phyloP scores from a whole-genome alignment of 768 basidiomycete genomes.

The Podaxis pistillaris region DNA sequence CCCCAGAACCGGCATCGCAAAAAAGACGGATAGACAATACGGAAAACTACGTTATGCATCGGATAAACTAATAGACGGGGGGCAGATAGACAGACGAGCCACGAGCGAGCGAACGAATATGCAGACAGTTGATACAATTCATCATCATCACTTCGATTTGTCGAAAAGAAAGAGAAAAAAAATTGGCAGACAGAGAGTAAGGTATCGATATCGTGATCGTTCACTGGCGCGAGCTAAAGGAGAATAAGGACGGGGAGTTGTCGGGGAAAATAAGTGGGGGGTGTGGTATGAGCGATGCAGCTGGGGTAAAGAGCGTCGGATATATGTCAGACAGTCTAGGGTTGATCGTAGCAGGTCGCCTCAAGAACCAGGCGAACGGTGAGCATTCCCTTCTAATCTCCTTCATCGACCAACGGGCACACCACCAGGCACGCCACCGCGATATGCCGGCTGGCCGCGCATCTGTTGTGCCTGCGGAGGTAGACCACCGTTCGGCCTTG shows the following conservation, averaged over 20 bases:
- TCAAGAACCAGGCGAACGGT: constrained; percentile 3
- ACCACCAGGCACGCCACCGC: constrained; percentile 30
- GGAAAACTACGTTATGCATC: constrained; percentile 11
- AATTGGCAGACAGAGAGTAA: neutral
- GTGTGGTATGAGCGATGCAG: constrained; percentile 7
- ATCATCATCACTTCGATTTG: constrained; percentile 8
- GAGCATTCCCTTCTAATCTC: constrained; percentile 7
- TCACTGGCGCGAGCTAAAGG: constrained; percentile 1
- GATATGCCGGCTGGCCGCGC: constrained; percentile 32
- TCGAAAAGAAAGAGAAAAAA: neutral
- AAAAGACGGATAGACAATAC: neutral
- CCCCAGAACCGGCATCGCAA: constrained; percentile 4
- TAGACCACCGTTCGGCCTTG: constrained; percentile 19
- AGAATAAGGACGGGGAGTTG: neutral
- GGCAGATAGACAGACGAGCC: constrained; percentile 1
- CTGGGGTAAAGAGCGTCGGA: neutral
- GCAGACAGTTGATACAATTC: constrained; percentile 8
- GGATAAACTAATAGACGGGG: constrained; percentile 10
- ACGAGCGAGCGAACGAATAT: constrained; percentile 6
- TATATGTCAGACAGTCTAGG: constrained; percentile 6
- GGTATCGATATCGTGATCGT: constrained; percentile 10
- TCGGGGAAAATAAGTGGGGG: neutral
- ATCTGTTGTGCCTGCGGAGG: constrained; percentile 21
- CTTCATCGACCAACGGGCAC: constrained; percentile 33
- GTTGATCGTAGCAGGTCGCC: neutral